Conservation (phyloP, 2,329 filamentous ascomycete species). For the Epichloe uncinata region DNA sequence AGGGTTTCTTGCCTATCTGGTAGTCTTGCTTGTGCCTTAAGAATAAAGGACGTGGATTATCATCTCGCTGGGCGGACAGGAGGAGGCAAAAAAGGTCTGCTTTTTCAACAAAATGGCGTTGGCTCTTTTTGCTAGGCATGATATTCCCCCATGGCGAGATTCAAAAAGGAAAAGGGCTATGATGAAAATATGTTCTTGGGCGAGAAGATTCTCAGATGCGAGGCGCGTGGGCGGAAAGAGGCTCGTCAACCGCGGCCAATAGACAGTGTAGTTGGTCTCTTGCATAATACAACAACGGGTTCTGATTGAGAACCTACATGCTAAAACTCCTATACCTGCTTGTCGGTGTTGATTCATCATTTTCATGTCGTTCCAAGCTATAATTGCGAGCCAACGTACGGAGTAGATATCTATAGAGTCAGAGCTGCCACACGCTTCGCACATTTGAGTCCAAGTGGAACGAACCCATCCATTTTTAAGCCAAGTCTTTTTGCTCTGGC, state of each 20-base stretch:
- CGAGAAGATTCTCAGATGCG: background rate
- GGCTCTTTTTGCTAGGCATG: conserved; percentile 22
- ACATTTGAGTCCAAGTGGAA: background rate
- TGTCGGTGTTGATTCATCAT: no score
- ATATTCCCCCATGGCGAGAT: conserved; percentile 19
- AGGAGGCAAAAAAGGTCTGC: conserved; percentile 23
- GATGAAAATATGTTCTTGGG: background rate
- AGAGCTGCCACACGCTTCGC: no score
- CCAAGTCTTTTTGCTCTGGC: conserved; percentile 46
- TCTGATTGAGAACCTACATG: background rate
- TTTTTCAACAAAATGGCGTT: conserved; percentile 29
- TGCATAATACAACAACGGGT: background rate
- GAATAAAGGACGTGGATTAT: conserved; percentile 5
- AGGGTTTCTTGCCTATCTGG: conserved; percentile 9
- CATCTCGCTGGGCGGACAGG: conserved; percentile 17
- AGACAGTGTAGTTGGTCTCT: conserved; percentile 12
- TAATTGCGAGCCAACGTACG: no score
- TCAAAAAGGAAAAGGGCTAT: conserved; percentile 11
- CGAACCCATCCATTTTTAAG: conserved; percentile 1
- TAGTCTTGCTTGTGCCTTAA: conserved; percentile 4
- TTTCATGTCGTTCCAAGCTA: no score
- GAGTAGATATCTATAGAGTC: background rate
- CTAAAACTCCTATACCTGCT: no score
- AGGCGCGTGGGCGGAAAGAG: conserved; percentile 9
- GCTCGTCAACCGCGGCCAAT: conserved; percentile 32